These are phyloP conservation scores for Moniliophthora roreri DNA, from an alignment of 1,284 basidiomycete species.

Conservation along the genomic window DNA sequence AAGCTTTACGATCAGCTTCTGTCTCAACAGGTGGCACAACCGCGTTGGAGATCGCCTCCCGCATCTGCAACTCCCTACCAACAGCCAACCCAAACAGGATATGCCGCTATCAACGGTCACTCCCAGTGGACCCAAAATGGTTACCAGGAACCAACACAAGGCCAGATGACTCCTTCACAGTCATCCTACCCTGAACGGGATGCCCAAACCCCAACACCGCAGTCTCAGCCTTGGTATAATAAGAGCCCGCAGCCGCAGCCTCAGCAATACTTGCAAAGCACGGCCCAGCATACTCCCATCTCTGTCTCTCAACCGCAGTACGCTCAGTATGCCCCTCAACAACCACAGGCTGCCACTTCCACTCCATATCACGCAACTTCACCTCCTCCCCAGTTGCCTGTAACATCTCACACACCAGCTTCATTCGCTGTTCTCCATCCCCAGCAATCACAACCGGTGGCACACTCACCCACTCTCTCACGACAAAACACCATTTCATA, in stretches of 20 bases:
- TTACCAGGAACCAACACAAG: slow-evolving; percentile 4
- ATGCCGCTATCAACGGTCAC: slow-evolving; percentile 23
- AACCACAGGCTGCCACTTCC: slow-evolving; percentile 17
- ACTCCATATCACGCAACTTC: slow-evolving; percentile 8
- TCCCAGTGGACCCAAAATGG: slow-evolving; percentile 27
- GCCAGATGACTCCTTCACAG: slow-evolving; percentile 4
- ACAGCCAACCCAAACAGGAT: slow-evolving; percentile 12
- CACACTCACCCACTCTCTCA: slow-evolving; percentile 24
- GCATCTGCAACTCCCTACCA: slow-evolving; percentile 30
- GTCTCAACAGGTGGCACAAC: slow-evolving; percentile 79
- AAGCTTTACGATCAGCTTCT: slow-evolving; percentile 87
- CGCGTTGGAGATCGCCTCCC: slow-evolving; percentile 55
- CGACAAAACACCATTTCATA: slow-evolving; percentile 38
- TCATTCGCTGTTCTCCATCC: slow-evolving; percentile 12
- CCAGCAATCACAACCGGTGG: slow-evolving; percentile 14
- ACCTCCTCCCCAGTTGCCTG: slow-evolving; percentile 16
- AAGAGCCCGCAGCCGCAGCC: slow-evolving; percentile 9
- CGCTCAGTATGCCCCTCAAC: slow-evolving; percentile 15
- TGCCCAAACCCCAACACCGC: slow-evolving; percentile 5
- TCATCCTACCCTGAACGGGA: slow-evolving; percentile 15
- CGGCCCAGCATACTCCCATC: slow-evolving; percentile 1
- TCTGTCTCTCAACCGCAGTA: slow-evolving; percentile 10
- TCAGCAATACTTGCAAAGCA: slow-evolving; percentile 9
- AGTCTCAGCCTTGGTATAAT: slow-evolving; percentile 14
- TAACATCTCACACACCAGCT: slow-evolving; percentile 18